Evolutionary conservation across 2,329 filamentous ascomycete genomes (phyloP), one percentile per base, ranked within the genome.

Genomic region (Pestalotiopsis fici): DNA sequence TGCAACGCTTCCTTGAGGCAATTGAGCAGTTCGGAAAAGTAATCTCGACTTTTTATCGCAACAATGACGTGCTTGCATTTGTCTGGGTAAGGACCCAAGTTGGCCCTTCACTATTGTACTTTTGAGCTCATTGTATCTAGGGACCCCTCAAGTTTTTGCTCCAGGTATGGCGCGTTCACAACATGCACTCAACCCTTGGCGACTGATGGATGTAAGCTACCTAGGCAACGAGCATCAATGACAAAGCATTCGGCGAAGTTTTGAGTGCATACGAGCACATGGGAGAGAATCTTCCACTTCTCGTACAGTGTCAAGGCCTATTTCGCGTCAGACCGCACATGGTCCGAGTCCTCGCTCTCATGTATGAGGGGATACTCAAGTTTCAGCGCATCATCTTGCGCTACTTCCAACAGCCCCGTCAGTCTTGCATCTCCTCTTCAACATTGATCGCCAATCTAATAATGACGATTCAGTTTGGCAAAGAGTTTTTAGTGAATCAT

Each of bases 401-500:
- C 11, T 72, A 70, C 50, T 73, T 74, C 54, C 66, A 70, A 7
- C 68, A 68, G 59, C 59, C 67, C 59, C 50, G 72, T 74, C 63
- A 66, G 72, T 35, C 28, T 2, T 21, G 11, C 11, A 18, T 50
- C 3, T 4, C 21, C 55, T 28, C 15, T 47, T 9, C 35, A 7
- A 13, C 1, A 21, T 13, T 9, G 9, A 12, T 12, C 15, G 9
- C 35, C 57, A 47, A 7, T 21, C 31, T 47, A 55, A 4, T 21
- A 18, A 11, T 35, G 3, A 28, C 27, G 54, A 39, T 56, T 6
- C 39, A 77, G 75, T 66, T 28, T 77, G 74, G 75, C 69, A 70
- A 50, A 66, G 72, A n/a, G 3, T 75, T 12, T 77, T 76, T 55
- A 61, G 67, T 3, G 69, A 73, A 15, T 68, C 71, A n/a, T 77